These are phyloP conservation scores for Blastomyces gilchristii DNA, from an alignment of 2,329 filamentous ascomycete genomes.

Conservation along the genomic window DNA sequence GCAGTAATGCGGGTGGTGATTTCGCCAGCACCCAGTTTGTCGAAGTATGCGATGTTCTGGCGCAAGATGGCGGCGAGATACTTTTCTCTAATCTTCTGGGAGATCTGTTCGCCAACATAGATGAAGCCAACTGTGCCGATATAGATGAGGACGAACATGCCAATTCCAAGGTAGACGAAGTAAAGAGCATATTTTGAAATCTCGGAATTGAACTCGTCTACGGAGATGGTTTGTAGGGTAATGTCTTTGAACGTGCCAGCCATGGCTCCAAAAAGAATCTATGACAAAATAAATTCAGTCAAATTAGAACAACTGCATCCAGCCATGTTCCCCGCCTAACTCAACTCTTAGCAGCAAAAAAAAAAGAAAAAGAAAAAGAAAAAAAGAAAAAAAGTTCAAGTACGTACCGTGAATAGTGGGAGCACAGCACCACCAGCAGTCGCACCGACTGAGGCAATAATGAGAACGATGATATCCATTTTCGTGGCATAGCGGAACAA, in stretches of 20 bases:
- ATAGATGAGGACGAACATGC: slow-evolving; percentile 67
- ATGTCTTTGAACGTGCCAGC: slow-evolving; percentile 61
- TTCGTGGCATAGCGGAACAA: slow-evolving; percentile 61
- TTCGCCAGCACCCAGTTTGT: slow-evolving; percentile 84
- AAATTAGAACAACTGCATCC: neutral
- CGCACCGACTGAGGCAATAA: slow-evolving; percentile 51
- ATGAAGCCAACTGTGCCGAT: slow-evolving; percentile 81
- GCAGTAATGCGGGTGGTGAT: slow-evolving; percentile 90
- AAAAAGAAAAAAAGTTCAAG: neutral
- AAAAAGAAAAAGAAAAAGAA: neutral
- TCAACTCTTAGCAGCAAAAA: neutral
- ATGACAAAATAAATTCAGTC: neutral
- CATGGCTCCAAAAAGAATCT: slow-evolving; percentile 63
- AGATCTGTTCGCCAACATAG: slow-evolving; percentile 71
- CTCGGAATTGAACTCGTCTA: slow-evolving; percentile 48
- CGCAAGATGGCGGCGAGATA: slow-evolving; percentile 76
- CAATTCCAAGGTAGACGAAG: slow-evolving; percentile 76
- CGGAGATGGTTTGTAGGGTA: slow-evolving; percentile 41
- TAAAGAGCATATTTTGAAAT: slow-evolving; percentile 61
- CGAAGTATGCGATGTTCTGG: slow-evolving; percentile 88
- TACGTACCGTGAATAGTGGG: slow-evolving; percentile 62
- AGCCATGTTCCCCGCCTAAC: neutral
- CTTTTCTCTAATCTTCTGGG: slow-evolving; percentile 65
- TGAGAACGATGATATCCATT: slow-evolving; percentile 54
- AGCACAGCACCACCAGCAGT: slow-evolving; percentile 65